Percentiles rank a stretch among this genome's conserved stretches.
phyloP scores from a whole-genome alignment of 2,329 filamentous ascomycete species.

The Truncatella angustata region DNA sequence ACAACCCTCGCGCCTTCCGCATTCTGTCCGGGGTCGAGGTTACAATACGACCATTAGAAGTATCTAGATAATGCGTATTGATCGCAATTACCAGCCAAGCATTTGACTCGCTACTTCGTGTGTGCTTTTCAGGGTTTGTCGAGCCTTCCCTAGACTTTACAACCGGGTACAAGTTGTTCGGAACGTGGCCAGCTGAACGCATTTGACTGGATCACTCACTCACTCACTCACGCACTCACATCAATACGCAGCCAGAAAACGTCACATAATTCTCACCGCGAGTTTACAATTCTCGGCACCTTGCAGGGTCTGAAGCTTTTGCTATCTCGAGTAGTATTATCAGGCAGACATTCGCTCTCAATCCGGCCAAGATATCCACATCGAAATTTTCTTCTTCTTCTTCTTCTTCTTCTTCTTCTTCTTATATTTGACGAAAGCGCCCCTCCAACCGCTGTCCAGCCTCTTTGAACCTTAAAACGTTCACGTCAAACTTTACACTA shows the following conservation, averaged over 20 bases:
- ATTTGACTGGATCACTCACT: slow-evolving; percentile 8
- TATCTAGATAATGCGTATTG: background rate
- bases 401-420: no score
- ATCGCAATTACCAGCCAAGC: no score
- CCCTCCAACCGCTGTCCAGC: background rate
- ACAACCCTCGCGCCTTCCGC: slow-evolving; percentile 1
- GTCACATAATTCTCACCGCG: slow-evolving; percentile 4
- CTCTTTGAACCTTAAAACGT: background rate
- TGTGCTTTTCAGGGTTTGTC: no score
- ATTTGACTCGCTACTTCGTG: no score
- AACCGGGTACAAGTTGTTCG: background rate
- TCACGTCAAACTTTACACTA: background rate
- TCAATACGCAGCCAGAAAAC: no score
- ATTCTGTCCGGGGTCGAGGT: no score
- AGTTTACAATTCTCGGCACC: slow-evolving; percentile 3
- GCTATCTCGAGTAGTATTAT: background rate
- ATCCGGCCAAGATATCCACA: background rate
- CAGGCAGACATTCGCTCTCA: slow-evolving; percentile 1
- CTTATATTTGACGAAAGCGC: no score
- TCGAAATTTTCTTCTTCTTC: background rate
- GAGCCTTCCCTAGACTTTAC: background rate
- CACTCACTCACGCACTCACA: no score
- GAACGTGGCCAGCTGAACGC: slow-evolving; percentile 6
- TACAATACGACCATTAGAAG: background rate
- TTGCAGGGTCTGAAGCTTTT: slow-evolving; percentile 2